phyloP scores from a whole-genome alignment of 2,329 filamentous ascomycete species.

The Plenodomus tracheiphilus region DNA sequence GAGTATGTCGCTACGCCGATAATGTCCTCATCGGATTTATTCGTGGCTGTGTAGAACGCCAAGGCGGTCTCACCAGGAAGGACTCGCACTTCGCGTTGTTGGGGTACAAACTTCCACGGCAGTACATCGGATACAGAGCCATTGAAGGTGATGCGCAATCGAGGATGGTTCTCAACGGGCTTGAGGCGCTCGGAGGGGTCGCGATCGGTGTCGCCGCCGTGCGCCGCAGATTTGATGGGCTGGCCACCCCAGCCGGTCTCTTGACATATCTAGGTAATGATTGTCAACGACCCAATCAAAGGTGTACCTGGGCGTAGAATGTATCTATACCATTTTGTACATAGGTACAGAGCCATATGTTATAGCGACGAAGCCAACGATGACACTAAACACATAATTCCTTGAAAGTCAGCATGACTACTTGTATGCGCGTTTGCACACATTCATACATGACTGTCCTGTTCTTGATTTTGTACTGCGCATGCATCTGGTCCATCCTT shows the following conservation, averaged over 20 bases:
- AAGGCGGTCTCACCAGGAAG: constrained; percentile 94
- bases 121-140: constrained; percentile 92
- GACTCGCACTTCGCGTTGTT: constrained; percentile 94
- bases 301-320: not conserved
- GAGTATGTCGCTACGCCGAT: constrained; percentile 98
- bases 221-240: constrained; percentile 78
- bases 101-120: constrained; percentile 95
- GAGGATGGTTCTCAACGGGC: constrained; percentile 78
- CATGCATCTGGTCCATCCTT: constrained; percentile 67
- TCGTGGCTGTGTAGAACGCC: constrained; percentile 97
- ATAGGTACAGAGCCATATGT: constrained; percentile 83
- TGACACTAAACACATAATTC: constrained; percentile 76
- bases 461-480: constrained; percentile 69
- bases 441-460: constrained; percentile 63
- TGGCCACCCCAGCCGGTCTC: constrained; percentile 92
- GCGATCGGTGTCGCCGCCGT: constrained; percentile 57
- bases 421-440: not conserved
- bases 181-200: constrained; percentile 77
- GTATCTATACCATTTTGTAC: constrained; percentile 73
- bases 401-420: constrained; percentile 42
- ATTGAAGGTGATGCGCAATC: constrained; percentile 94
- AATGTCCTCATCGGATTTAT: constrained; percentile 86
- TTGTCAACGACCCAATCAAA: not conserved
- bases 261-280: constrained; percentile 68
- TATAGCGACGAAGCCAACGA: constrained; percentile 76